phyloP scores from a whole-genome alignment of 352 stramenopile genomes.

The Globisporangium sylvaticum region DNA sequence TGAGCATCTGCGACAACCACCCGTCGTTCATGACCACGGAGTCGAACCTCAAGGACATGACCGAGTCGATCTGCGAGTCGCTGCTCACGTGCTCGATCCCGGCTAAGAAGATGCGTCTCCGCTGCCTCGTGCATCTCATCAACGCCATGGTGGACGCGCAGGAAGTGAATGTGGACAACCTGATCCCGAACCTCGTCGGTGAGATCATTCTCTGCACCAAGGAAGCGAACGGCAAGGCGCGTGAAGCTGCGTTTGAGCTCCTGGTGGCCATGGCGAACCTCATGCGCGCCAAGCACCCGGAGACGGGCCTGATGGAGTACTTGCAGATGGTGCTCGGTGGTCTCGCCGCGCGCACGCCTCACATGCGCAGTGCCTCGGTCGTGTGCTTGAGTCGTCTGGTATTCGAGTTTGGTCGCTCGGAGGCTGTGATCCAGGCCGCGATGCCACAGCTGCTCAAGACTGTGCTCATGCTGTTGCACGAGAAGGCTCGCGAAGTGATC shows the following conservation, averaged over 20 bases:
- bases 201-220: slow-evolving; percentile 97
- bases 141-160: slow-evolving; percentile 72
- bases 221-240: slow-evolving; percentile 94
- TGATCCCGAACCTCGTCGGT: slow-evolving; percentile 90
- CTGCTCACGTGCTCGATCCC: slow-evolving; percentile 93
- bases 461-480: slow-evolving; percentile 90
- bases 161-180: slow-evolving; percentile 69
- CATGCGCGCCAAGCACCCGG: slow-evolving; percentile 51
- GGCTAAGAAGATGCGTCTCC: slow-evolving; percentile 94
- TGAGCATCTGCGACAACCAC: slow-evolving; percentile 85
- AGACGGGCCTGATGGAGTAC: slow-evolving; percentile 85
- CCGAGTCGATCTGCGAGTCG: slow-evolving; percentile 91
- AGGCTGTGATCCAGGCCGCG: slow-evolving; percentile 56
- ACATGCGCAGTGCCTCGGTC: slow-evolving; percentile 95
- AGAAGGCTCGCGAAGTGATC: slow-evolving; percentile 94
- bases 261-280: slow-evolving; percentile 82
- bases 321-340: slow-evolving; percentile 92
- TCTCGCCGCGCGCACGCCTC: slow-evolving; percentile 89
- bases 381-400: slow-evolving; percentile 93
- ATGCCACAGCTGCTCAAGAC: slow-evolving; percentile 91
- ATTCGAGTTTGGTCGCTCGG: slow-evolving; percentile 90
- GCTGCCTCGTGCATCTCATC: slow-evolving; percentile 84
- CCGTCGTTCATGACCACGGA: slow-evolving; percentile 70
- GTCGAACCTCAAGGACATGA: slow-evolving; percentile 89
- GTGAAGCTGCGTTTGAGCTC: slow-evolving; percentile 83